These are phyloP conservation scores for Aspergillus hortae DNA, from an alignment of 2,329 filamentous ascomycete species.

Conservation along the genomic window DNA sequence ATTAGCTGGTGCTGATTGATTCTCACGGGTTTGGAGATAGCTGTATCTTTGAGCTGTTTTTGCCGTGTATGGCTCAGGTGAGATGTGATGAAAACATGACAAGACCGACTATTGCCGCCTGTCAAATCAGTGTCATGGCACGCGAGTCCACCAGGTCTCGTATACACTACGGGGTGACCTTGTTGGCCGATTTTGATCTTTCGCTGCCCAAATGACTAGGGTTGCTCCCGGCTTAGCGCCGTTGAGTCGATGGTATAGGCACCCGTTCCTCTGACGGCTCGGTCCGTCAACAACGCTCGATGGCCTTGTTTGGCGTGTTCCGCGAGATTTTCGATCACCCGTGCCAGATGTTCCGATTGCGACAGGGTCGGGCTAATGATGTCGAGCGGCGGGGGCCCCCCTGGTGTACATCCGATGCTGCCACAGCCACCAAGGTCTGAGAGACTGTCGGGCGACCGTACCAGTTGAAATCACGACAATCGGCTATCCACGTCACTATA, in stretches of 20 bases:
- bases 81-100: conserved; percentile 1
- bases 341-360: conserved; percentile 10
- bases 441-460: conserved; percentile 21
- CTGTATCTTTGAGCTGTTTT: conserved; percentile 5
- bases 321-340: conserved; percentile 12
- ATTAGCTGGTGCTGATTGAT: conserved; percentile 9
- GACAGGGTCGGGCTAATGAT: conserved; percentile 9
- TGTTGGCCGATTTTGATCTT: conserved; percentile 16
- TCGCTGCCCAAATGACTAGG: conserved; percentile 30
- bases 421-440: conserved; percentile 24
- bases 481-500: conserved; percentile 31
- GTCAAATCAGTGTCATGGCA: neutral
- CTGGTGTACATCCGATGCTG: conserved; percentile 19
- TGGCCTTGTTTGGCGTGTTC: conserved; percentile 13
- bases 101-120: conserved; percentile 3
- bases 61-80: conserved; percentile 4
- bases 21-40: conserved; percentile 9
- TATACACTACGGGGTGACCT: conserved; percentile 8
- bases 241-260: conserved; percentile 14
- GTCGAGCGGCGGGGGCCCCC: conserved; percentile 6
- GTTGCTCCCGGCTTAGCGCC: conserved; percentile 13
- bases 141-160: conserved; percentile 1
- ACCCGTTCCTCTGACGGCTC: conserved; percentile 22
- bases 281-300: conserved; percentile 21
- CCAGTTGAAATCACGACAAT: conserved; percentile 27